Evolutionary conservation across 352 stramenopile species (phyloP).

Genomic region (Pythium aristosporum): DNA sequence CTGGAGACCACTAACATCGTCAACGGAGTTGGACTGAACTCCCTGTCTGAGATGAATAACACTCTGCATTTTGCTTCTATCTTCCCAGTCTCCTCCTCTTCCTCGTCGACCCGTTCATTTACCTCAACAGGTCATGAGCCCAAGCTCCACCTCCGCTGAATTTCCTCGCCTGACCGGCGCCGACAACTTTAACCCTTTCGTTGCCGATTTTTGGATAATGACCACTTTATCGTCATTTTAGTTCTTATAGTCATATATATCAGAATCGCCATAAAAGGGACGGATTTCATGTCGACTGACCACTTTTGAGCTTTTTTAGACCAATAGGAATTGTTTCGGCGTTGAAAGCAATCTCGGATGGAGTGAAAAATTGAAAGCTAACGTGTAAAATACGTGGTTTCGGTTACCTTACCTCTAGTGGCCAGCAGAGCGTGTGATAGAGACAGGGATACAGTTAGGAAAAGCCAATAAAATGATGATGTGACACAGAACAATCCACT

Average conservation of each 20-base stretch:
- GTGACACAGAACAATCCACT: too few relatives aligned
- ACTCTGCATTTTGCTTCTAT: too few relatives aligned
- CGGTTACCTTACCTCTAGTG: too few relatives aligned
- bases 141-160: too few relatives aligned
- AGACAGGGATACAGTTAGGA: background rate
- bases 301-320: constrained; percentile 10
- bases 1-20: too few relatives aligned
- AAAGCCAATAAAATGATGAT: too few relatives aligned
- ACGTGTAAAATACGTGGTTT: background rate
- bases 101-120: too few relatives aligned
- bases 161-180: background rate
- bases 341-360: background rate
- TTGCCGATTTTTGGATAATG: background rate
- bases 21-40: too few relatives aligned
- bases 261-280: constrained; percentile 7
- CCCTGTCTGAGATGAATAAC: too few relatives aligned
- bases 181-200: background rate
- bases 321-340: constrained; percentile 1
- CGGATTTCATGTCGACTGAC: constrained; percentile 2
- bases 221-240: background rate
- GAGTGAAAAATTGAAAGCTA: background rate
- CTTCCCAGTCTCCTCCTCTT: too few relatives aligned
- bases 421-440: too few relatives aligned
- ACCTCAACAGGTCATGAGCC: too few relatives aligned
- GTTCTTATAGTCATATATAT: background rate